Evolutionary conservation across 140 eudicot genomes (phyloP), one percentile per base, ranked within the genome.

Genomic region (Oenanthe javanica): DNA sequence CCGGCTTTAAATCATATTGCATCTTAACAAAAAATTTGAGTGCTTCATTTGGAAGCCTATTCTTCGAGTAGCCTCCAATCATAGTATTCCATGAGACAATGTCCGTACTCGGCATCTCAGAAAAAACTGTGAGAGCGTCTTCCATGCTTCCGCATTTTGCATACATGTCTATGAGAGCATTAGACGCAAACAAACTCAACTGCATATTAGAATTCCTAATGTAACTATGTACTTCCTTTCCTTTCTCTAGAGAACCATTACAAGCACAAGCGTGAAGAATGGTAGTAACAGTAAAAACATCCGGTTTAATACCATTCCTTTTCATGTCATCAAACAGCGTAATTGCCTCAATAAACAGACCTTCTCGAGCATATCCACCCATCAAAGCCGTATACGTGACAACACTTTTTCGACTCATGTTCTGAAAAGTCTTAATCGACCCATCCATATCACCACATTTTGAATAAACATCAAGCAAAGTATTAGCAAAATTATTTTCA

Each of bases 91-190:
- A 91, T 9, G 97, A 91, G 14, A 89, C 85, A 5, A 85, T 87
- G 61, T 91, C 97, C 80, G 74, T 84, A 23, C 19, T 51, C 19
- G 73, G 71, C 85, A 82, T 87, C 16, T 83, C 78, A 15, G 78
- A 72, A 50, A 91, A 91, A 81, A 89, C 87, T 4, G 47, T 45
- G 48, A 77, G 75, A 2, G 97, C 84, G 76, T 87, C 92, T 10
- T 86, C 86, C 91, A 91, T 83, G 85, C 92, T 91, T 79, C 93
- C 97, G 73, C 93, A 91, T 85, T 91, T 89, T 31, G 93, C 90
- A 63, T 89, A 91, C 97, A 91, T 89, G 85, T 89, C 91, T 89
- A 91, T 91, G 4, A 91, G 91, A 0, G 97, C 92, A 80, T 91
- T 91, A 12, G 83, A 87, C 50, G 89, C 93, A 10, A 71, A 76